Base-by-base conservation (phyloP, 495 filamentous ascomycete genomes). In the Penicillium arizonense region DNA sequence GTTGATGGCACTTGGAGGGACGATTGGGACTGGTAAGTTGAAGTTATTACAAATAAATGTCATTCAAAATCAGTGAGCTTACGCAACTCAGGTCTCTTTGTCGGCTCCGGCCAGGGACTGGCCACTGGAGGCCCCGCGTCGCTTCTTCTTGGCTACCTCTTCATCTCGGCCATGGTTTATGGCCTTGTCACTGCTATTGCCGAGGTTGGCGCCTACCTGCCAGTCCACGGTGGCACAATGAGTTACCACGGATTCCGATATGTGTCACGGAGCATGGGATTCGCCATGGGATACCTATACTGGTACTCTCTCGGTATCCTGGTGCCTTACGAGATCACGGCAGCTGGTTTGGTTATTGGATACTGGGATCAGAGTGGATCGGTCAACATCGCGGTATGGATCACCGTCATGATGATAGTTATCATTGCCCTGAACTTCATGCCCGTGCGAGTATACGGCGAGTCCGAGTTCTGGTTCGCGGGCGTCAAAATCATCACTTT, bases 401-500 rank as follows among this genome's bases (percentile, higher is more conserved):
- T 91, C 62, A 73, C 83, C n/a, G 73, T 92, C 50, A 84, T 89
- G 70, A 83, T 88, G 69, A 71, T 85, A 11, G 61, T 88, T 20
- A 82, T 91, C 50, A 73, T 87, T 7, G 72, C 66, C 41, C 59
- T 85, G 40, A 90, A 91, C 64, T 82, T 87, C 54, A 77, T 91
- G 32, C 81, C 87, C 4, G 82, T 91, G 30, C 63, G 73, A 5
- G 77, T 81, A 14, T 91, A 87, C 60, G 88, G 87, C 23, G 85
- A 90, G 67, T 77, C 87, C 33, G 87, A 90, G 59, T 89, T 90
- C 68, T 81, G 80, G 67, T 87, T 91, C 62, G 80, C 86, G 8
- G 80, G 79, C 50, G 76, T 91, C 70, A 92, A 94, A 62, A 87
- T 92, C 57, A 73, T 91, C 64, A 89, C 87, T 23, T 82, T 91